A percentile compares a stretch with the other conserved stretches of the same genome.
phyloP scores from a whole-genome alignment of 1,284 basidiomycete genomes.

The Apiotrichum akiyoshidainum region DNA sequence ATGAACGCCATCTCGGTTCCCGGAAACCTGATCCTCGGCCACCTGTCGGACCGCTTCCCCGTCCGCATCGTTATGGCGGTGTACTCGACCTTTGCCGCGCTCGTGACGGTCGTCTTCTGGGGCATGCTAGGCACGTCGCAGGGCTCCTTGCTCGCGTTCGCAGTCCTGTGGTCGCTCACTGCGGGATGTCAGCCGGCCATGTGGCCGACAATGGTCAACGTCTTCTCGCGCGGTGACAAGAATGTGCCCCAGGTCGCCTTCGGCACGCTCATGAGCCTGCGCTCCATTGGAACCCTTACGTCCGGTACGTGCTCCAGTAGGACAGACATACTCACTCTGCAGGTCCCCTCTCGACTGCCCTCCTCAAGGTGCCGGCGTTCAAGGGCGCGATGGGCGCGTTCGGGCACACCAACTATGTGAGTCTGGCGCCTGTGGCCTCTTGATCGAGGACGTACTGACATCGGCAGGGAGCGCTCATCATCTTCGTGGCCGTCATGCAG shows the following conservation, averaged over 20 bases:
- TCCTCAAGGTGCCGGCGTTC: too few species aligned
- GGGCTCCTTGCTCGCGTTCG: slow-evolving; percentile 32
- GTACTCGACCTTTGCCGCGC: slow-evolving; percentile 23
- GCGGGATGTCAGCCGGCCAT: slow-evolving; percentile 36
- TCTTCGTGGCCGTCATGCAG: background rate
- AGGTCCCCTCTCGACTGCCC: too few species aligned
- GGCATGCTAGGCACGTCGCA: slow-evolving; percentile 43
- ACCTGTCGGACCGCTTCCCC: slow-evolving; percentile 40
- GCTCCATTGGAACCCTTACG: slow-evolving; percentile 47
- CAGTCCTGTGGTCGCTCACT: slow-evolving; percentile 34
- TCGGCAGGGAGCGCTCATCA: background rate
- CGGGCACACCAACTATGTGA: too few species aligned
- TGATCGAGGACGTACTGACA: too few species aligned
- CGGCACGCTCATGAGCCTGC: slow-evolving; percentile 39
- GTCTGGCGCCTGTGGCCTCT: too few species aligned
- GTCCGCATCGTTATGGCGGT: slow-evolving; percentile 37
- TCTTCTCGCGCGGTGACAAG: slow-evolving; percentile 43
- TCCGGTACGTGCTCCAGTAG: slow-evolving; percentile 39
- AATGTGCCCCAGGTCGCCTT: slow-evolving; percentile 36
- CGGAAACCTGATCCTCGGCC: slow-evolving; percentile 42
- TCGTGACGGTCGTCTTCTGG: slow-evolving; percentile 45
- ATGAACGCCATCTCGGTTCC: slow-evolving; percentile 38
- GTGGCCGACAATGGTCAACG: slow-evolving; percentile 38
- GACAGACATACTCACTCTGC: too few species aligned
- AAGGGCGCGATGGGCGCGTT: too few species aligned